Conservation (phyloP, 1,284 basidiomycete species). For the Microbotryum lychnidis-dioicae region DNA sequence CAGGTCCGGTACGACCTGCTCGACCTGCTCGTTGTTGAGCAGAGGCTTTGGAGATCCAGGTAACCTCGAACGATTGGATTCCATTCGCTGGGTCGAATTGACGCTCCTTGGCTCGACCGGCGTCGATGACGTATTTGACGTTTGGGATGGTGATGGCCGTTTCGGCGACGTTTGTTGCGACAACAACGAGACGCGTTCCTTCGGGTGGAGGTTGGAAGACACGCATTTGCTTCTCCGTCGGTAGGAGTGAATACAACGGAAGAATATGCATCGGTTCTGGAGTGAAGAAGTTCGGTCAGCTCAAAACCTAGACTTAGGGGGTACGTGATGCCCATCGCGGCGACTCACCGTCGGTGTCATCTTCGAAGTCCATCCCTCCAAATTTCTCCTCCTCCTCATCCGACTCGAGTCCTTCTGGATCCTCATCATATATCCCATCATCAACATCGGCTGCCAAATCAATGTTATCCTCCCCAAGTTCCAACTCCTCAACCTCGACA, state of each 20-base stretch:
- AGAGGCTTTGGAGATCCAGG: constrained; percentile 68
- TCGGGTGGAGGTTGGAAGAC: constrained; percentile 60
- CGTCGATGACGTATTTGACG: constrained; percentile 67
- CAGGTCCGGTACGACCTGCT: constrained; percentile 67
- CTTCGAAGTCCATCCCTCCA: constrained; percentile 50
- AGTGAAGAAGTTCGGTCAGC: not conserved
- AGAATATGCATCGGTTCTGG: constrained; percentile 61
- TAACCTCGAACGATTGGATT: constrained; percentile 62
- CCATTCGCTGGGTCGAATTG: constrained; percentile 55
- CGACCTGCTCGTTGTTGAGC: constrained; percentile 64
- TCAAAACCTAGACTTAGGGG: not conserved
- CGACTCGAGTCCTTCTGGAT: constrained; percentile 39
- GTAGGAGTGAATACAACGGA: constrained; percentile 63
- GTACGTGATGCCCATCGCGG: not conserved
- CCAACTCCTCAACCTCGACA: constrained; percentile 74
- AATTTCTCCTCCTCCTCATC: constrained; percentile 42
- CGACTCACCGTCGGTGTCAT: constrained; percentile 54
- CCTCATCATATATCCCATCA: constrained; percentile 45
- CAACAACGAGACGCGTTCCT: constrained; percentile 58
- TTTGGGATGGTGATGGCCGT: constrained; percentile 70
- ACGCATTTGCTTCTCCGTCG: constrained; percentile 64
- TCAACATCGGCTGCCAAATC: constrained; percentile 55
- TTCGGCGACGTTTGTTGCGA: constrained; percentile 70
- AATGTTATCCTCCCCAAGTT: constrained; percentile 50
- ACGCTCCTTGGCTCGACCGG: constrained; percentile 71